These are phyloP conservation scores for Solanum chiquidenum DNA, from an alignment of 257 asterid genomes.

Conservation along the genomic window DNA sequence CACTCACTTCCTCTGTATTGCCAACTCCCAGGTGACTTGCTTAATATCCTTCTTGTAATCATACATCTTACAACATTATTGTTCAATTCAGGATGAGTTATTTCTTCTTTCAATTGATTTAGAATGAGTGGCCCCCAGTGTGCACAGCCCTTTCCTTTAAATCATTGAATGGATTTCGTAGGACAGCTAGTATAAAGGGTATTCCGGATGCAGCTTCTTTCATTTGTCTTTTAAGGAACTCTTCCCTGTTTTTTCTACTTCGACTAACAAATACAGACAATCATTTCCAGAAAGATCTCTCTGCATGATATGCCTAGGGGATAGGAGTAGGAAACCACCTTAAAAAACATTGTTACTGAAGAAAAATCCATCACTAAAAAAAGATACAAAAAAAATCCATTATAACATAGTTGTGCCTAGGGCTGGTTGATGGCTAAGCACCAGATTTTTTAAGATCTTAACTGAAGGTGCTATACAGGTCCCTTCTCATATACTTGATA, in stretches of 20 bases:
- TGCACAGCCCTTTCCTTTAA: background rate
- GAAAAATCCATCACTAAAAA: background rate
- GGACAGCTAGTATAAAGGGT: background rate
- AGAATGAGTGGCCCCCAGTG: background rate
- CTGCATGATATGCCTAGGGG: background rate
- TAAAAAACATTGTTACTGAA: background rate
- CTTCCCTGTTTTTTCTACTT: background rate
- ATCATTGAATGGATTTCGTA: background rate
- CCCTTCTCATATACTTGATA: conserved; percentile 45
- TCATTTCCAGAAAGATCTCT: background rate
- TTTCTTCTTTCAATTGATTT: background rate
- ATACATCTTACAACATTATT: background rate
- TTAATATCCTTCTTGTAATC: background rate
- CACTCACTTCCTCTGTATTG: background rate
- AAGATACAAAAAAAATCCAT: background rate
- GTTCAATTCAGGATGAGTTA: background rate
- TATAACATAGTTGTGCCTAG: background rate
- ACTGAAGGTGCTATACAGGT: conserved; percentile 20
- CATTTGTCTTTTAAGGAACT: background rate
- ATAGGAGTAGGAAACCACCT: background rate
- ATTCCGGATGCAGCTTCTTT: background rate
- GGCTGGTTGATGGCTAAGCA: background rate
- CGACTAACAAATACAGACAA: background rate
- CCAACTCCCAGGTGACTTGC: background rate
- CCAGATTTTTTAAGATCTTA: background rate